Conservation (phyloP, 805 yeast species). For the Myxozyma monticola region DNA sequence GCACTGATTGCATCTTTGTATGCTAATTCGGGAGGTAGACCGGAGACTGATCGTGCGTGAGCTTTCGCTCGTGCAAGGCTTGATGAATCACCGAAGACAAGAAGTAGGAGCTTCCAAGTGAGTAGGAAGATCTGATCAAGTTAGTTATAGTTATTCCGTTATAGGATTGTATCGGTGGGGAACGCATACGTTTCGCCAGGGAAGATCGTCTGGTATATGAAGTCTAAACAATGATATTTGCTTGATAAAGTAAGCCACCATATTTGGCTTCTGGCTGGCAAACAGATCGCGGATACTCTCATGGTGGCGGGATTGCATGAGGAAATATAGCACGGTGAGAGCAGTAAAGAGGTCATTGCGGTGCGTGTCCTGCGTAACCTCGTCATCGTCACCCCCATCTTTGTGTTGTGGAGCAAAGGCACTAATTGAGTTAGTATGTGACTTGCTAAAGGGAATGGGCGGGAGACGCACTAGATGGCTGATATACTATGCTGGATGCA, state of each 20-base stretch:
- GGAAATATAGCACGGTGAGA: slow-evolving; percentile 19
- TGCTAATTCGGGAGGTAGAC: slow-evolving; percentile 24
- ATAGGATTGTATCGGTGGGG: background rate
- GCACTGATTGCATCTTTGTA: slow-evolving; percentile 45
- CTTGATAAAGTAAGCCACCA: slow-evolving; percentile 19
- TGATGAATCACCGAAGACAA: slow-evolving; percentile 13
- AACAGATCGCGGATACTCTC: slow-evolving; percentile 3
- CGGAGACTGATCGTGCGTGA: slow-evolving; percentile 16
- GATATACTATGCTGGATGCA: slow-evolving; percentile 7
- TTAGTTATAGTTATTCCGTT: background rate
- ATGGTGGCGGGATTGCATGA: slow-evolving; percentile 6
- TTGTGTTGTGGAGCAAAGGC: background rate
- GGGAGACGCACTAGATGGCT: slow-evolving; percentile 10
- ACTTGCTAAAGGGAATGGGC: background rate
- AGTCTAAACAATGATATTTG: slow-evolving; percentile 13
- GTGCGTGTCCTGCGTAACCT: background rate
- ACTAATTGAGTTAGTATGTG: background rate
- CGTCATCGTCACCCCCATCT: background rate
- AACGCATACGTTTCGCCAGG: slow-evolving; percentile 17
- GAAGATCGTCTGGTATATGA: slow-evolving; percentile 16
- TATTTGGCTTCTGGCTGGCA: slow-evolving; percentile 5
- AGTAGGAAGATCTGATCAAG: slow-evolving; percentile 10
- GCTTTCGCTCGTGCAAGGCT: slow-evolving; percentile 13
- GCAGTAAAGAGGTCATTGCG: slow-evolving; percentile 11
- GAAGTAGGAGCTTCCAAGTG: slow-evolving; percentile 19